Base-by-base conservation (phyloP, 2,329 filamentous ascomycete genomes). In the Claviceps capensis region DNA sequence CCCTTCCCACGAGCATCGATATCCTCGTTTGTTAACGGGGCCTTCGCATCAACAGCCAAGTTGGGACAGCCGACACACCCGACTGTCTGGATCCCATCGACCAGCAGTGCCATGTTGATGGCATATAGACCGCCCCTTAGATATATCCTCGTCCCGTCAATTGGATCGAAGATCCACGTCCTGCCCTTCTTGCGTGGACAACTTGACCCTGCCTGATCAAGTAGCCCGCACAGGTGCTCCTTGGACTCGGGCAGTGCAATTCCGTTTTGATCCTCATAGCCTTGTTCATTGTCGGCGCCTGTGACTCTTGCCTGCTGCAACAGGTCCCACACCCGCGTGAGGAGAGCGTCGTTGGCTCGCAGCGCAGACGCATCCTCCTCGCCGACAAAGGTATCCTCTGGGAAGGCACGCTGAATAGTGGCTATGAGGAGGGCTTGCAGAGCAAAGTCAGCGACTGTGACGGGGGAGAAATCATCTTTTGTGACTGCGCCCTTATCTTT, bases 131-230 rank as follows among this genome's bases (percentile, higher is more conserved):
- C 66, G 5, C 74, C 72, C 11, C 67, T 64, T 8, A 81, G 66
- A 51, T 77, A 81, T 0, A 76, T 78, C 63, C 76, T 73, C 2
- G 78, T 81, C 7, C 78, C 78, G 56, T 81, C 78, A 34, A 81
- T 80, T 0, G 78, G 78, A 58, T 81, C 78, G 57, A 81, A 79
- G 0, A 81, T 70, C 77, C 78, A 81, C 8, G 72, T 71, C 14
- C 76, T 62, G 7, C 70, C 72, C 2, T 60, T 51, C 3, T 59
- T 57, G 6, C 60, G 64, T 4, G 69, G 72, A 16, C 61, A 61
- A 23, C 69, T 69, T 19, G 65, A 57, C 34, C 73, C 71, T 54
- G 76, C 78, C 56, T 68, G 69, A 61, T 81, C 77, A 45, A 81
- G 74, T 54, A 77, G 63, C 49, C 72, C 68, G 59, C 76, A 78